Conservation (phyloP, 106 monocot genomes). For the Amphibolis antarctica region DNA sequence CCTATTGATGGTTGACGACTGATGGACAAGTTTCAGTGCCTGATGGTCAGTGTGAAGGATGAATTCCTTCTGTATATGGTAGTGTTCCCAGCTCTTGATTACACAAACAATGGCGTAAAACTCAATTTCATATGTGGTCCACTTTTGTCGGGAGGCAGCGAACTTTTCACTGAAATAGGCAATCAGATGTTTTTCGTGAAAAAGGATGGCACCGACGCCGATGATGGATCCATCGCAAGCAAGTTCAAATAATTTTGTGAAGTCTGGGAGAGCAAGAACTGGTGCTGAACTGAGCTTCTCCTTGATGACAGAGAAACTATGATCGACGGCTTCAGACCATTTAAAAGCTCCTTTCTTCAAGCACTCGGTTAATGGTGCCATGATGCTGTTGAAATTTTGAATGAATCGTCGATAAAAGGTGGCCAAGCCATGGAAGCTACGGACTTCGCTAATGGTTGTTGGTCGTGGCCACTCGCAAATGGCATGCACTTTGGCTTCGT, state of each 20-base stretch:
- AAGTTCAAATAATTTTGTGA: not conserved
- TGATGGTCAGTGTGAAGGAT: too few relatives aligned
- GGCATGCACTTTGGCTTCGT: too few relatives aligned
- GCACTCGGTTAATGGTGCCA: not conserved
- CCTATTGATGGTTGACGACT: not conserved
- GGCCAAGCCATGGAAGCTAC: not conserved
- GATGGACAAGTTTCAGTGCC: not conserved
- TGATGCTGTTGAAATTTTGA: not conserved
- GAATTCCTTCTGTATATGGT: not conserved
- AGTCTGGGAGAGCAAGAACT: not conserved
- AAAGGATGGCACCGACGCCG: not conserved
- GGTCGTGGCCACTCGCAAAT: too few relatives aligned
- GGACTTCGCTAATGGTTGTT: not conserved
- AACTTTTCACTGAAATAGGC: constrained; percentile 4
- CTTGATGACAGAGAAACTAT: not conserved
- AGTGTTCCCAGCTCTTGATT: not conserved
- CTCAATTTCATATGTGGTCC: not conserved
- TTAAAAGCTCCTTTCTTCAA: not conserved
- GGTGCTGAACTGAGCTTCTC: not conserved
- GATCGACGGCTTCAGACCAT: not conserved
- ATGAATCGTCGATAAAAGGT: too few relatives aligned
- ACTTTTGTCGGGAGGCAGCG: not conserved
- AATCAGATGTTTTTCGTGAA: not conserved
- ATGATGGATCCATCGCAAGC: not conserved
- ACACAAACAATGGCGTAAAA: not conserved